Percentiles rank a stretch among this genome's conserved stretches.
These are phyloP conservation scores for Astrocystis sublimbata DNA, from an alignment of 495 filamentous ascomycete genomes.

Conservation along the genomic window DNA sequence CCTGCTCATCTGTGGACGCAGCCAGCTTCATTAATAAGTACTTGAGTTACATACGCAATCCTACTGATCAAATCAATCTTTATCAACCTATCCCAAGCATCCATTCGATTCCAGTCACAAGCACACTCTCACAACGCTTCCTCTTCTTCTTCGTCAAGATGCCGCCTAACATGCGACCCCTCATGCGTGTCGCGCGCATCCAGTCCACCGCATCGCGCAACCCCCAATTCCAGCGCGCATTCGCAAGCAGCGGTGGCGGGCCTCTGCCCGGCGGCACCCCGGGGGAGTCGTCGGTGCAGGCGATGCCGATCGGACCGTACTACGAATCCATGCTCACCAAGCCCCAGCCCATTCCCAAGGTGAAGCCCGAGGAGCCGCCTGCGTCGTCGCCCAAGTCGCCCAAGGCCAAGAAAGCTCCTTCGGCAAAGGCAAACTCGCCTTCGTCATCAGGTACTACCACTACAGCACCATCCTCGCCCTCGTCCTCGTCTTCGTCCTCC, in stretches of 20 bases:
- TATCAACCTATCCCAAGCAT: background rate
- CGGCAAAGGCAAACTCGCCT: conserved; percentile 25
- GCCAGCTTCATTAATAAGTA: background rate
- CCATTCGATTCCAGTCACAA: too few relatives aligned
- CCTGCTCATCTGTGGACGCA: background rate
- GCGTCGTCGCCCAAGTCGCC: conserved; percentile 39
- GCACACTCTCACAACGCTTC: too few relatives aligned
- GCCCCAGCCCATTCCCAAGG: conserved; percentile 30
- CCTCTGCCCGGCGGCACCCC: conserved; percentile 29
- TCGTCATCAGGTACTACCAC: conserved; percentile 13
- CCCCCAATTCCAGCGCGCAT: conserved; percentile 21
- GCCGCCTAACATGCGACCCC: conserved; percentile 26
- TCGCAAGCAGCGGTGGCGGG: conserved; percentile 21
- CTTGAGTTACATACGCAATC: background rate
- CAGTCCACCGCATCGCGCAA: conserved; percentile 21
- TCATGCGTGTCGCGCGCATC: conserved; percentile 32
- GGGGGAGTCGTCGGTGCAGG: conserved; percentile 22
- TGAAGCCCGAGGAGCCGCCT: conserved; percentile 41
- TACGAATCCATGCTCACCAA: conserved; percentile 45
- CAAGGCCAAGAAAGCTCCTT: conserved; percentile 6
- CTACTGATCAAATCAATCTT: background rate
- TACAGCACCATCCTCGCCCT: conserved; percentile 15
- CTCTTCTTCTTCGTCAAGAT: conserved; percentile 10
- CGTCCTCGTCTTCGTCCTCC: conserved; percentile 42
- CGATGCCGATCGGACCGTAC: conserved; percentile 27